These are phyloP conservation scores for Adansonia gregorii DNA, from an alignment of 441 rosid genomes.

Conservation along the genomic window DNA sequence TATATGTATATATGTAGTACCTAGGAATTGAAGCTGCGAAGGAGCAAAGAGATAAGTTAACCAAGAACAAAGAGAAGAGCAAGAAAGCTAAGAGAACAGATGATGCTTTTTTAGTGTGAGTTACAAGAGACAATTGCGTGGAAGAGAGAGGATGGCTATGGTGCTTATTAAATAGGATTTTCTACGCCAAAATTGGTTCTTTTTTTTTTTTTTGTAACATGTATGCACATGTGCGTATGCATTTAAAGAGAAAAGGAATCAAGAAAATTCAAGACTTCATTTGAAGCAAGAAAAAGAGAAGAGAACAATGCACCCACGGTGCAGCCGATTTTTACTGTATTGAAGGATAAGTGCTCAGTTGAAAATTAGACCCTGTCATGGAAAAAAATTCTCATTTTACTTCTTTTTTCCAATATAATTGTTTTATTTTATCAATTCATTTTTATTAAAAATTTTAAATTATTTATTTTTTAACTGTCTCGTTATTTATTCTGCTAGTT, in stretches of 20 bases:
- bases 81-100: constrained; percentile 24
- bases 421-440: no score
- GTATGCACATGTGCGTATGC: background rate
- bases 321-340: constrained; percentile 19
- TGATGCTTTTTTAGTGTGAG: background rate
- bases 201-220: background rate
- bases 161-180: constrained; percentile 34
- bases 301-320: background rate
- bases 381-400: no score
- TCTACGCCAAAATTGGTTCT: background rate
- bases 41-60: constrained; percentile 16
- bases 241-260: background rate
- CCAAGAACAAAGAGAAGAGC: constrained; percentile 10
- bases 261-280: background rate
- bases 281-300: background rate
- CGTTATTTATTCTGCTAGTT: no score
- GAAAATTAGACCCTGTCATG: no score
- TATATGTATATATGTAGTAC: background rate
- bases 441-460: no score
- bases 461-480: no score
- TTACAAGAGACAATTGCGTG: constrained; percentile 34
- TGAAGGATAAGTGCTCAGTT: no score
- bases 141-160: constrained; percentile 43
- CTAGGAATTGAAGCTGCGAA: background rate
- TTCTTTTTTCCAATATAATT: no score